phyloP scores from a whole-genome alignment of 2,329 filamentous ascomycete species.

The Verticillium alfalfae region DNA sequence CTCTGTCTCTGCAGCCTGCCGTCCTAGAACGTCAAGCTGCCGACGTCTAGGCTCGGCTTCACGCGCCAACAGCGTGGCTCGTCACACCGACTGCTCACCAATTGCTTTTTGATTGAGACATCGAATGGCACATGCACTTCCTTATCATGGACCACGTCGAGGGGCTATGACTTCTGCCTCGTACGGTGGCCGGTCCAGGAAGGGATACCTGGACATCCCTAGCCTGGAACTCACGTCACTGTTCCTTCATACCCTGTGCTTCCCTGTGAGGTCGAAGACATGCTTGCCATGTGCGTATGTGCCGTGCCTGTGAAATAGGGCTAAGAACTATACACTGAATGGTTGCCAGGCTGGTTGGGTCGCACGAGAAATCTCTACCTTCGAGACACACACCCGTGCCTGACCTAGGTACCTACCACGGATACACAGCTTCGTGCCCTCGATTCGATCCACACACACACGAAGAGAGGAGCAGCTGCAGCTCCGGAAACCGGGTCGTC shows the following conservation, averaged over 20 bases:
- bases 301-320: background rate
- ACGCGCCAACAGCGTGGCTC: background rate
- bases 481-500: background rate
- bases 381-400: background rate
- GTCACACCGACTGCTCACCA: background rate
- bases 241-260: background rate
- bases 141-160: background rate
- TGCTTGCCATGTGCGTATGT: background rate
- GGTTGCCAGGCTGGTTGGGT: background rate
- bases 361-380: background rate
- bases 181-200: background rate
- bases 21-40: background rate
- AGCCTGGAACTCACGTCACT: no score
- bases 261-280: background rate
- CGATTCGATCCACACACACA: background rate
- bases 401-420: background rate
- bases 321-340: background rate
- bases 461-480: background rate
- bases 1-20: background rate
- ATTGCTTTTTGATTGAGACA: no score
- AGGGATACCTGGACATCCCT: no score
- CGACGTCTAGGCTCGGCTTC: background rate
- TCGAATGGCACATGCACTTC: no score
- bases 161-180: background rate
- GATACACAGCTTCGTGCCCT: background rate